Evolutionary conservation across 2,329 filamentous ascomycete species (phyloP).

Genomic region (Endocalyx cinctus): DNA sequence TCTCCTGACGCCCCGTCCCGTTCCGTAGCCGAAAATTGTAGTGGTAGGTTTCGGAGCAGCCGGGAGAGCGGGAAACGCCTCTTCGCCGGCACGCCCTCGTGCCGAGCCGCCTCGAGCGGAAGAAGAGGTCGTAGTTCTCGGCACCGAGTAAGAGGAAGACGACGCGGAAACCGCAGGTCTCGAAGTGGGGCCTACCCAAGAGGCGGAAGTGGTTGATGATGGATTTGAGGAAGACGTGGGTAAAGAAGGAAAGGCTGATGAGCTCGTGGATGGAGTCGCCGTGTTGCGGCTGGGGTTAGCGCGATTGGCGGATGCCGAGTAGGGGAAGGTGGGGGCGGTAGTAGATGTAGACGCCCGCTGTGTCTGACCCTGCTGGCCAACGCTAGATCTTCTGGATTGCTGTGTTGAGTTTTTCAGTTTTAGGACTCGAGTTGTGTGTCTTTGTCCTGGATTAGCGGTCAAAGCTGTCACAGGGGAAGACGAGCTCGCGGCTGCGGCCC

Average conservation of each 20-base stretch:
- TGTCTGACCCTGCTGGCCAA: constrained; percentile 14
- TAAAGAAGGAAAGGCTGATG: too few relatives aligned
- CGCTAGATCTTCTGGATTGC: constrained; percentile 28
- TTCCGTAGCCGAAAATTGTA: constrained; percentile 58
- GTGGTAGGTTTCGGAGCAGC: constrained; percentile 65
- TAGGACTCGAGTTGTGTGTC: constrained; percentile 50
- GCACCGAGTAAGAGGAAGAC: constrained; percentile 17
- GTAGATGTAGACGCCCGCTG: constrained; percentile 9
- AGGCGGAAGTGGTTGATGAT: too few relatives aligned
- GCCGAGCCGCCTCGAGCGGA: constrained; percentile 12
- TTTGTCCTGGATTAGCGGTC: constrained; percentile 37
- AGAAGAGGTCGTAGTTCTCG: constrained; percentile 8
- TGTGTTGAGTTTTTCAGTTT: constrained; percentile 53
- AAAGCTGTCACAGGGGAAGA: constrained; percentile 28
- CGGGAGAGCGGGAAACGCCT: constrained; percentile 80
- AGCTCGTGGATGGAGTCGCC: too few relatives aligned
- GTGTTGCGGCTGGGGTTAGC: constrained; percentile 19
- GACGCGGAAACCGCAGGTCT: constrained; percentile 15
- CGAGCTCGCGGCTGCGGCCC: constrained; percentile 55
- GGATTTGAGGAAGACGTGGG: too few relatives aligned
- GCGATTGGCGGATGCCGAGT: constrained; percentile 21
- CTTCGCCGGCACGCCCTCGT: constrained; percentile 37
- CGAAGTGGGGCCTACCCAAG: too few relatives aligned
- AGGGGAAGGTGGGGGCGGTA: constrained; percentile 10
- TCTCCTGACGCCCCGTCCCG: constrained; percentile 49